These are phyloP conservation scores for Hylodesmum podocarpum DNA, from an alignment of 306 rosid genomes.

Conservation along the genomic window DNA sequence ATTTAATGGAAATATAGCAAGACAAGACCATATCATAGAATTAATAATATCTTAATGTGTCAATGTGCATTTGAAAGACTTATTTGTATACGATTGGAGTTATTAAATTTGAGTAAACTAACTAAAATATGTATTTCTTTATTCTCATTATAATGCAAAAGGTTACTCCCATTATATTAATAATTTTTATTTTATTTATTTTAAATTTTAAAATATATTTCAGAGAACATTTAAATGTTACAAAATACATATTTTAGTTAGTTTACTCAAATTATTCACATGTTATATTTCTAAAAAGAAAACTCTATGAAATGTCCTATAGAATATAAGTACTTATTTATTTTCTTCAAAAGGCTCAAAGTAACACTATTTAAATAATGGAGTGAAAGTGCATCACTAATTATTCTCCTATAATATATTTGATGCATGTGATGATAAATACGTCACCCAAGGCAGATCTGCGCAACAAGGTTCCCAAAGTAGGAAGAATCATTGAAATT, in stretches of 20 bases:
- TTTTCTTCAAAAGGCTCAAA: not conserved
- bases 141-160: too few relatives aligned
- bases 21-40: not conserved
- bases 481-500: slow-evolving; percentile 1
- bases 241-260: too few relatives aligned
- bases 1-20: not conserved
- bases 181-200: too few relatives aligned
- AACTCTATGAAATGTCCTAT: too few relatives aligned
- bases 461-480: slow-evolving; percentile 12
- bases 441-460: not conserved
- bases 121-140: too few relatives aligned
- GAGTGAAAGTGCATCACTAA: not conserved
- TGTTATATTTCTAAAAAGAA: too few relatives aligned
- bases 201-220: too few relatives aligned
- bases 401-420: not conserved
- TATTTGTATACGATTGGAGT: not conserved
- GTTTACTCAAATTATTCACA: too few relatives aligned
- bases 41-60: not conserved
- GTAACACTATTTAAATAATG: not conserved
- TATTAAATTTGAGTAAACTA: too few relatives aligned
- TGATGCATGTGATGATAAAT: not conserved
- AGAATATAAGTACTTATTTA: not conserved
- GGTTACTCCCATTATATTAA: too few relatives aligned
- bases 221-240: too few relatives aligned
- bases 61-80: not conserved